A percentile compares a stretch with the other conserved stretches of the same genome.
These are phyloP conservation scores for Rhododendron vialii DNA, from an alignment of 148 eudicot genomes.

Conservation along the genomic window DNA sequence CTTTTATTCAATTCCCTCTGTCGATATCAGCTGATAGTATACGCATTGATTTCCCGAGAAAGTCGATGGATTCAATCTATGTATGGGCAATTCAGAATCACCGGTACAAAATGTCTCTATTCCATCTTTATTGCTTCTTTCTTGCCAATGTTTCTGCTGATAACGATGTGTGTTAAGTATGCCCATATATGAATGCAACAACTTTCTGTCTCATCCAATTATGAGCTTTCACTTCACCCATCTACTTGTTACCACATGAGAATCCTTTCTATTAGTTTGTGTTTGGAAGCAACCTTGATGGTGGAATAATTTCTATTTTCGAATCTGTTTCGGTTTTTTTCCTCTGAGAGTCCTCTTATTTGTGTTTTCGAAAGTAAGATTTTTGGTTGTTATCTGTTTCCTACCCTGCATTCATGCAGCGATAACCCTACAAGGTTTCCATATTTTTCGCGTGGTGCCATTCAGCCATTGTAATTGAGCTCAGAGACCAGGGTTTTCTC, in stretches of 20 bases:
- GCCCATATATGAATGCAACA: background rate
- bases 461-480: too few species aligned
- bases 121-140: constrained; percentile 3
- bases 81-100: background rate
- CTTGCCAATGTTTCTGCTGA: background rate
- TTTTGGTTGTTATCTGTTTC: background rate
- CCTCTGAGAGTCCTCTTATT: background rate
- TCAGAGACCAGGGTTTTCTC: too few species aligned
- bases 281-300: background rate
- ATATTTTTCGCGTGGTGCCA: too few species aligned
- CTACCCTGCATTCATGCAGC: too few species aligned
- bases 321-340: background rate
- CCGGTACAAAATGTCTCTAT: background rate
- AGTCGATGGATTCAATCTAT: background rate
- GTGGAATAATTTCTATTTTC: background rate
- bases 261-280: background rate
- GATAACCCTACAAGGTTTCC: too few species aligned
- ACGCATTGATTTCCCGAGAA: background rate
- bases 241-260: background rate
- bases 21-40: background rate
- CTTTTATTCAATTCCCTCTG: background rate
- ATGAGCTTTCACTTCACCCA: background rate
- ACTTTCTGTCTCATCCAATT: background rate
- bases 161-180: background rate
- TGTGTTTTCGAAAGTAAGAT: background rate